Conservation (phyloP, 2,329 filamentous ascomycete genomes). For the Arthrobotrys conoides region DNA sequence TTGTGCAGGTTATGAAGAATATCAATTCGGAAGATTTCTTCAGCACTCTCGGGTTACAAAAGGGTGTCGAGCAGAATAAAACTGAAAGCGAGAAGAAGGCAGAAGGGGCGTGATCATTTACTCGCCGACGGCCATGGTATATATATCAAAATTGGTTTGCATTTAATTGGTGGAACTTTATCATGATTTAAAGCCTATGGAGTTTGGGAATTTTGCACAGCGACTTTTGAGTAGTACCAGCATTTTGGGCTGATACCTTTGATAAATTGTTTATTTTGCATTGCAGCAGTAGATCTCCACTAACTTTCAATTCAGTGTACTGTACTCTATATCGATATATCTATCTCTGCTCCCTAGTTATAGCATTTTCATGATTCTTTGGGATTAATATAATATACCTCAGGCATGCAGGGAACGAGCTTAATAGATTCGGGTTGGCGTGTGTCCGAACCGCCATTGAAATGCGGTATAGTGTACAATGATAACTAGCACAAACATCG, state of each 20-base stretch:
- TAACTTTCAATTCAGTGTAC: not conserved
- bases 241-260: constrained; percentile 1
- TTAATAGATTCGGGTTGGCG: not conserved
- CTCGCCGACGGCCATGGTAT: not conserved
- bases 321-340: not conserved
- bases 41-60: not conserved
- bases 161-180: not conserved
- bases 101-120: constrained; percentile 11
- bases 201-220: not conserved
- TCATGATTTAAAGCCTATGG: not conserved
- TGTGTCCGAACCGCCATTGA: not conserved
- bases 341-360: not conserved
- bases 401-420: not conserved
- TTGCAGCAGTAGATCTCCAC: constrained; percentile 2
- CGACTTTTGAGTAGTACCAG: not conserved
- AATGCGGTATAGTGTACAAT: not conserved
- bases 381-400: constrained; percentile 19
- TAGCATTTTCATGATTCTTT: too few species aligned
- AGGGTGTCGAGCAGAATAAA: not conserved
- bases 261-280: not conserved
- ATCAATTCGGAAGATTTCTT: constrained; percentile 24
- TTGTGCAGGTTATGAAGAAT: not conserved
- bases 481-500: not conserved
- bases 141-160: not conserved
- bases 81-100: constrained; percentile 25